Evolutionary conservation across 306 rosid species (phyloP), one percentile per base, ranked within the genome.

Genomic region (Begonia loranthoides): DNA sequence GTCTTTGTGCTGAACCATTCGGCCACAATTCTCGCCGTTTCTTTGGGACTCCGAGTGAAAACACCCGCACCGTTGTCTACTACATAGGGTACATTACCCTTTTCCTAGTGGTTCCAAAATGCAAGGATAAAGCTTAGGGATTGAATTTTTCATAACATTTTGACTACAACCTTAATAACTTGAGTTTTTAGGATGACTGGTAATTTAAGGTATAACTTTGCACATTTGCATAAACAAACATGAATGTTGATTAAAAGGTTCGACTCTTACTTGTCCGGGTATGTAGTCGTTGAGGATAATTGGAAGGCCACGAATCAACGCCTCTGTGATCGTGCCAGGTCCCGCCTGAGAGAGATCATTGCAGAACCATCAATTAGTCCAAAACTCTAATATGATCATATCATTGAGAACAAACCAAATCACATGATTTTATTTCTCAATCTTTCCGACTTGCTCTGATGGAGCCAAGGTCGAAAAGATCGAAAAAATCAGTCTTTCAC

Each of bases 251-350:
- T 10, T 43, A 43, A 10, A 12, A 43, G 5, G 0, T 43, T 6
- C n/a, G 47, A 43, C 47, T 10, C 81, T 67, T 22, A 76, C 99
- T 74, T 92, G 99, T 61, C 99, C 99, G 0, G 99, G 99, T 64
- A 92, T 92, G 77, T 92, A 92, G 70, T 83, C 96, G 17, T 86
- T 92, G 64, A 92, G 87, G 46, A 92, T 73, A 47, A 92, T 92
- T 6, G 99, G 96, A 70, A 92, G 99, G 49, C 99, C 96, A 64
- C 96, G 70, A 39, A 92, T 83, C 79, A 92, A 75, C 59, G 99
- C 96, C 72, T 92, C 99, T 11, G 99, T 86, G 38, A 92, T 92
- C 60, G 99, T 92, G 28, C 99, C 99, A 7, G 99, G 99, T 68
- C 99, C 99, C 22, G 99, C 99, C 97, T 89, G 63, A 52, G 59